Conservation (phyloP, 2,329 filamentous ascomycete species). For the Rosellinia necatrix region DNA sequence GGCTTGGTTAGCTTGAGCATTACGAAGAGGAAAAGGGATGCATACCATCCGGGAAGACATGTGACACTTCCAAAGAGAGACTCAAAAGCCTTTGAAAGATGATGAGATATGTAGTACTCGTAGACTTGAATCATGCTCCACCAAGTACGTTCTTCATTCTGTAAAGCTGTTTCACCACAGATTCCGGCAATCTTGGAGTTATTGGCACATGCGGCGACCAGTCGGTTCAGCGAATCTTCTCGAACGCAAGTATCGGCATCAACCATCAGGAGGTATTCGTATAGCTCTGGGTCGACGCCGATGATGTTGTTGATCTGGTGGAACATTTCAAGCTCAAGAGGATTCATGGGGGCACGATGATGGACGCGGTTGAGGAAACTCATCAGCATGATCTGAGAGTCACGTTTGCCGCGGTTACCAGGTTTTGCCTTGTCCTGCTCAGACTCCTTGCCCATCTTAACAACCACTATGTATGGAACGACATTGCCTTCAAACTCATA, state of each 20-base stretch:
- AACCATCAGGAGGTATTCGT: slow-evolving; percentile 96
- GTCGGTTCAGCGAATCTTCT: slow-evolving; percentile 88
- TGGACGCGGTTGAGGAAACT: slow-evolving; percentile 98
- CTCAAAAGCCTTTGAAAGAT: slow-evolving; percentile 95
- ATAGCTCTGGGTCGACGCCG: slow-evolving; percentile 94
- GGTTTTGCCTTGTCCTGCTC: slow-evolving; percentile 91
- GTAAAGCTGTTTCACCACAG: slow-evolving; percentile 93
- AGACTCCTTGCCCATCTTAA: slow-evolving; percentile 97
- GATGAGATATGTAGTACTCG: slow-evolving; percentile 99
- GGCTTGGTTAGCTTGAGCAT: slow-evolving; percentile 40
- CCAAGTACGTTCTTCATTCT: slow-evolving; percentile 94
- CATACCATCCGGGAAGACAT: slow-evolving; percentile 98
- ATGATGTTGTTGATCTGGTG: slow-evolving; percentile 99
- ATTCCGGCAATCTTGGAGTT: slow-evolving; percentile 97
- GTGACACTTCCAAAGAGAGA: slow-evolving; percentile 97
- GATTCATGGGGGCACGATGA: slow-evolving; percentile 90
- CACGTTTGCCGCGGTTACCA: slow-evolving; percentile 97
- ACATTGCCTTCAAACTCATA: slow-evolving; percentile 98
- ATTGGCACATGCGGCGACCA: slow-evolving; percentile 90
- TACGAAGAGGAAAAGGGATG: slow-evolving; percentile 33
- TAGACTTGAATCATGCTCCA: slow-evolving; percentile 99
- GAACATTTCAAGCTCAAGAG: slow-evolving; percentile 96
- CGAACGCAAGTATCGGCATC: slow-evolving; percentile 95
- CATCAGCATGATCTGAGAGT: slow-evolving; percentile 94
- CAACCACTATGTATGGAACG: slow-evolving; percentile 92